Percentiles rank a stretch among this genome's conserved stretches.
Conservation (phyloP, 345 rosid genomes). For the Brassica cretica region DNA sequence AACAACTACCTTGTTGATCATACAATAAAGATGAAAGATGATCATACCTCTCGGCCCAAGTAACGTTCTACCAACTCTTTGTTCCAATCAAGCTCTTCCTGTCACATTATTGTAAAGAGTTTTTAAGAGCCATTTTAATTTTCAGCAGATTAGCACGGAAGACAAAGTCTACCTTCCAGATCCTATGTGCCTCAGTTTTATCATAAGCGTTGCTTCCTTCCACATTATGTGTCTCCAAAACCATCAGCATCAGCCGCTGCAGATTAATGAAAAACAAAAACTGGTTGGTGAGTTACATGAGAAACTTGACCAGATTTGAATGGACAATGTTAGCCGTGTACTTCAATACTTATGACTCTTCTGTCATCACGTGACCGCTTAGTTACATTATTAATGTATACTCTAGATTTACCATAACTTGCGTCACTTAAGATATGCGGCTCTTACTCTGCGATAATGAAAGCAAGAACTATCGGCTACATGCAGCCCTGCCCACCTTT, state of each 20-base stretch:
- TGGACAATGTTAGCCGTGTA: too few species aligned
- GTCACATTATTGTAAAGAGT: conserved; percentile 29
- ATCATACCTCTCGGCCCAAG: conserved; percentile 81
- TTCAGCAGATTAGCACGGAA: conserved; percentile 1
- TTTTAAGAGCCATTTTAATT: background rate
- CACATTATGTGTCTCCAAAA: conserved; percentile 32
- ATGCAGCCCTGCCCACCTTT: conserved; percentile 77
- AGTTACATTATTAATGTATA: background rate
- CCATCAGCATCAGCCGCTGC: conserved; percentile 65
- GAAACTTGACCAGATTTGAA: conserved; percentile 24
- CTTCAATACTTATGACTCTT: too few species aligned
- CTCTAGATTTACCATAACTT: background rate
- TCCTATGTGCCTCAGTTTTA: conserved; percentile 39
- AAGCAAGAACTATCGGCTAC: conserved; percentile 91
- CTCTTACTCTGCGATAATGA: conserved; percentile 79
- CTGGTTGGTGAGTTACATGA: background rate
- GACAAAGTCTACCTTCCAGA: conserved; percentile 54
- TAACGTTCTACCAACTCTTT: conserved; percentile 64
- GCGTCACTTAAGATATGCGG: background rate
- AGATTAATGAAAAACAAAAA: background rate
- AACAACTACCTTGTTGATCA: background rate
- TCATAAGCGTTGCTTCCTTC: conserved; percentile 21
- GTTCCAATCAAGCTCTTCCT: conserved; percentile 92
- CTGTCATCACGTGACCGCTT: background rate
- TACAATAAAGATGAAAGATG: background rate